These are phyloP conservation scores for Phytophthora tubulina DNA, from an alignment of 352 stramenopile species.

Conservation along the genomic window DNA sequence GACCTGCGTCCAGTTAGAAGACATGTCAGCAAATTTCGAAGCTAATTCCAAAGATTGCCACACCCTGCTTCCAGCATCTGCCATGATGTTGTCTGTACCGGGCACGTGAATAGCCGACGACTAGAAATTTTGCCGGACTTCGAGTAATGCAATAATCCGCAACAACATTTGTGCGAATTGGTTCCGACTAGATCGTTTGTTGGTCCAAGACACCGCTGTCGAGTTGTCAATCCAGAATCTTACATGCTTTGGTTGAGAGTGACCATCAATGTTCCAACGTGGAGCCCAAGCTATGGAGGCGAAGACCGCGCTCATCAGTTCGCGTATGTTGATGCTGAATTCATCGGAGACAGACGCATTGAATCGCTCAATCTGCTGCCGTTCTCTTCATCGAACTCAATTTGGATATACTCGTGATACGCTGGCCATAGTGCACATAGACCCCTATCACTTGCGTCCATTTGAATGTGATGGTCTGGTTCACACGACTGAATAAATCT, in stretches of 20 bases:
- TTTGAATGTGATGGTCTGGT: not conserved
- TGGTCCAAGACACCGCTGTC: constrained; percentile 8
- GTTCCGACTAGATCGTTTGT: constrained; percentile 11
- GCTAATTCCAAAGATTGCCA: constrained; percentile 6
- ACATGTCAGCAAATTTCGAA: constrained; percentile 15
- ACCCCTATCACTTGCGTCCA: not conserved
- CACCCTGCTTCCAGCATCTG: constrained; percentile 21
- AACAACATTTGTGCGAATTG: constrained; percentile 20
- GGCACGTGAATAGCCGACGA: constrained; percentile 3
- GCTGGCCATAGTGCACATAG: not conserved
- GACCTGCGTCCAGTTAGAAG: constrained; percentile 22
- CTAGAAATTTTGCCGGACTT: constrained; percentile 25
- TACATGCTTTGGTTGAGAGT: not conserved
- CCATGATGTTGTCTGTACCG: not conserved
- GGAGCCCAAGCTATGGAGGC: not conserved
- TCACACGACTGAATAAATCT: not conserved
- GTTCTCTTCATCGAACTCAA: constrained; percentile 14
- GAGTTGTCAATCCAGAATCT: constrained; percentile 21
- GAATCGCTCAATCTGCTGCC: not conserved
- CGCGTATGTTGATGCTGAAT: constrained; percentile 9
- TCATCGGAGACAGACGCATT: not conserved
- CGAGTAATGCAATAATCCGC: not conserved
- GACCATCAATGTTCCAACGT: not conserved
- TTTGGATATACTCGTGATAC: constrained; percentile 4
- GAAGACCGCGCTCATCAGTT: constrained; percentile 2